phyloP scores from a whole-genome alignment of 176 grass and related monocot genomes.

The sorghum (Sorghum bicolor) region DNA sequence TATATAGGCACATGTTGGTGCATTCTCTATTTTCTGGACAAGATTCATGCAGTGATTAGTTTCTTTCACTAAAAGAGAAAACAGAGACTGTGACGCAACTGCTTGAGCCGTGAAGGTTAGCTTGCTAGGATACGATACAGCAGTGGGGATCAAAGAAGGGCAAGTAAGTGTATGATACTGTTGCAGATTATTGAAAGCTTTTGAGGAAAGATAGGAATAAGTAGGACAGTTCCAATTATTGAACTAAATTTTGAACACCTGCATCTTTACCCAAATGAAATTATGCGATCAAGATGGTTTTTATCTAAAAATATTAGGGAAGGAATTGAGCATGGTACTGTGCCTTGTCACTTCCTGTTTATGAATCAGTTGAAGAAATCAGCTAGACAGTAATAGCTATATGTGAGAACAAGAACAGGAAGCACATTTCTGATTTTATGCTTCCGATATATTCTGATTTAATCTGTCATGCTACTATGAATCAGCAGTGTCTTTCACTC shows the following conservation, averaged over 20 bases:
- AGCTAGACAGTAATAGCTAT: not conserved
- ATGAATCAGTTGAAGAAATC: conserved; percentile 26
- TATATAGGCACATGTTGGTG: not conserved
- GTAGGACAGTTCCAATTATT: not conserved
- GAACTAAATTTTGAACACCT: not conserved
- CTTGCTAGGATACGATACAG: not conserved
- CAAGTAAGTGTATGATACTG: conserved; percentile 12
- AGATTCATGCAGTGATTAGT: not conserved
- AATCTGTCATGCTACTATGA: not conserved
- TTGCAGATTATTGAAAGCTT: not conserved
- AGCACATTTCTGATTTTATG: not conserved
- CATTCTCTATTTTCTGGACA: not conserved
- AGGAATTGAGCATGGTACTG: conserved; percentile 5
- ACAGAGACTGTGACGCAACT: not conserved
- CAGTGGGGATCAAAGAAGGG: not conserved
- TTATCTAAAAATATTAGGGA: conserved; percentile 19
- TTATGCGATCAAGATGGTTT: not conserved
- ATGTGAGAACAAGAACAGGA: not conserved
- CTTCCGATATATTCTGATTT: not conserved
- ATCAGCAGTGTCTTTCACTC: not conserved
- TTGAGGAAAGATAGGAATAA: conserved; percentile 9
- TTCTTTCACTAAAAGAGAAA: not conserved
- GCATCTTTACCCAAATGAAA: too few relatives aligned
- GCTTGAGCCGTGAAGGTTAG: not conserved
- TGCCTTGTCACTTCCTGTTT: conserved; percentile 27